Evolutionary conservation across 371 early-diverging fungal species (phyloP), one percentile per base, ranked within the genome.

Genomic region (Apophysomyces trapeziformis): DNA sequence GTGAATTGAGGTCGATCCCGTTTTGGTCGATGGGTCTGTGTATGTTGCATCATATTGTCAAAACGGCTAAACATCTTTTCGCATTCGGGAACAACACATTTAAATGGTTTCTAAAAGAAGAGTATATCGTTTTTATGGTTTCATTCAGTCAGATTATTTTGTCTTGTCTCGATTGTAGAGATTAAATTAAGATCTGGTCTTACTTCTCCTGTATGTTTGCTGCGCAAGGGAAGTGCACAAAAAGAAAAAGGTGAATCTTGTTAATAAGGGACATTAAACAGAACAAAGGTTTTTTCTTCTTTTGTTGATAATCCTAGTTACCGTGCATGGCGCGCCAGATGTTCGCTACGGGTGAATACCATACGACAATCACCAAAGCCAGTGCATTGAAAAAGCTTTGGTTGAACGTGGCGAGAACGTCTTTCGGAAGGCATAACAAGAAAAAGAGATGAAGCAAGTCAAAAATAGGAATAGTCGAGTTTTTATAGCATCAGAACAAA

Each of bases 11-110:
- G 54, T 26, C 54, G 16, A 9, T 50, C 54, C 21, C 54, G 54
- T 50, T 50, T 50, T 4, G 54, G 54, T 26, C 80, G 74, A 47
- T 87, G 87, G 0, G 87, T 87, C 58, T 87, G 87, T 12, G 87
- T 85, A 56, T 87, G 87, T 38, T 87, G 87, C 75, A 87, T 85
- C 87, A 87, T 87, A 68, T 87, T 87, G 73, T 87, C 87, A 60
- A 83, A 87, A 39, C 87, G 75, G 66, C 85, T 84, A 62, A 87
- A 87, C 59, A 76, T 77, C 43, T 85, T 80, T 60, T 77, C 73
- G 61, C 87, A 87, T 32, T 74, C 77, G 5, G 82, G 70, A 9
- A 85, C 78, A 46, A 87, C 72, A 60, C 87, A 87, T 65, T 80
- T 74, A 73, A 83, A 87, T 4, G 87, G 87, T 72, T 85, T 87